Conservation (phyloP, 2,329 filamentous ascomycete genomes). For the Pseudogymnoascus sp. region DNA sequence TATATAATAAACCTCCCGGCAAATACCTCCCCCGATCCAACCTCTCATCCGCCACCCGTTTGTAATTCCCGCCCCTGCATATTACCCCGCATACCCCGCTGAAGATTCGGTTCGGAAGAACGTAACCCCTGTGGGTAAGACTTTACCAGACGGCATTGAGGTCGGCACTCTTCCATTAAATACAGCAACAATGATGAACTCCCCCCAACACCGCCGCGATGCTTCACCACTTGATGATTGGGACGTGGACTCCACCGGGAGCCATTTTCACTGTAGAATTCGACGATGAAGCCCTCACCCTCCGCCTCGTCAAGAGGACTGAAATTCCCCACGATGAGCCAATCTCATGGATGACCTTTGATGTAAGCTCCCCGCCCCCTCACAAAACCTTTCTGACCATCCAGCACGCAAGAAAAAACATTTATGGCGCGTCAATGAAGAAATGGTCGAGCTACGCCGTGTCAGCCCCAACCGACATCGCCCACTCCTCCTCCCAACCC, state of each 20-base stretch:
- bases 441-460: slow-evolving; percentile 82
- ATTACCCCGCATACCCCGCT: not conserved
- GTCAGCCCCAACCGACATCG: slow-evolving; percentile 66
- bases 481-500: slow-evolving; percentile 66
- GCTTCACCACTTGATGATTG: slow-evolving; percentile 87
- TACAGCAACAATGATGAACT: not conserved
- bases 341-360: slow-evolving; percentile 91
- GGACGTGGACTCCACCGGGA: slow-evolving; percentile 83
- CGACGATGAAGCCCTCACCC: slow-evolving; percentile 69
- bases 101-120: not conserved
- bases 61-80: not conserved
- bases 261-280: slow-evolving; percentile 87
- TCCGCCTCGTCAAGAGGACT: slow-evolving; percentile 72
- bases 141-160: not conserved
- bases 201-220: slow-evolving; percentile 39
- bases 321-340: slow-evolving; percentile 76
- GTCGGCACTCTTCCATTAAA: not conserved
- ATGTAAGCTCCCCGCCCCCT: slow-evolving; percentile 46
- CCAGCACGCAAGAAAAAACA: slow-evolving; percentile 72
- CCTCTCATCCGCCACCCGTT: not conserved
- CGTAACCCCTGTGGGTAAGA: not conserved
- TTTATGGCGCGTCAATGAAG: slow-evolving; percentile 90
- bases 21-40: not conserved
- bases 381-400: slow-evolving; percentile 17
- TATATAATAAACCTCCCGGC: not conserved